Conservation (phyloP, 2,329 filamentous ascomycete genomes). For the Alternaria tenuissima region DNA sequence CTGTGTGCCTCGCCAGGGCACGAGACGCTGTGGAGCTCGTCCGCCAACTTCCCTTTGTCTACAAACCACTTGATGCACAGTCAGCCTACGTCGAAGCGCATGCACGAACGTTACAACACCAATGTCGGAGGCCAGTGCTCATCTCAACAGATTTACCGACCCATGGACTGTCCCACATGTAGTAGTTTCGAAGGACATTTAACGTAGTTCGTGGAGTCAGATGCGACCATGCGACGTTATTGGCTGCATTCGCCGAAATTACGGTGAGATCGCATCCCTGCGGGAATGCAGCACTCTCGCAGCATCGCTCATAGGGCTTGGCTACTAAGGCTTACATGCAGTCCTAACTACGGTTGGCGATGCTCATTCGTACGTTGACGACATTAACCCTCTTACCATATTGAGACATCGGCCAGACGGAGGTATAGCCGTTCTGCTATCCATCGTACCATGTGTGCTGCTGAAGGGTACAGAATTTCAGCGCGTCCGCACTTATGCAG, state of each 20-base stretch:
- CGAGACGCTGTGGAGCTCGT: not conserved
- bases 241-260: constrained; percentile 6
- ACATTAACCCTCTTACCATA: not conserved
- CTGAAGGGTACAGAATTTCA: constrained; percentile 2
- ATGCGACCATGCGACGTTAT: not conserved
- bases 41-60: not conserved
- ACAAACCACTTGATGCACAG: not conserved
- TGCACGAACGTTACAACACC: constrained; percentile 1
- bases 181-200: not conserved
- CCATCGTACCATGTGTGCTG: constrained; percentile 18
- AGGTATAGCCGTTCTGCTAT: constrained; percentile 25
- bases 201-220: not conserved
- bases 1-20: not conserved
- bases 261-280: constrained; percentile 37
- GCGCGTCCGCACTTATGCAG: constrained; percentile 13
- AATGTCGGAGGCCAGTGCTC: not conserved
- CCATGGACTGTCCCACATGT: constrained; percentile 3
- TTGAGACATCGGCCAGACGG: constrained; percentile 6
- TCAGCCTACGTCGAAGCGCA: constrained; percentile 5
- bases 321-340: constrained; percentile 26
- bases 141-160: not conserved
- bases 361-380: not conserved
- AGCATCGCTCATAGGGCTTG: constrained; percentile 35
- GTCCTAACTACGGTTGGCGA: not conserved
- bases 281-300: constrained; percentile 19